Conservation (phyloP, 2,329 filamentous ascomycete genomes). For the Emericellopsis atlantica region DNA sequence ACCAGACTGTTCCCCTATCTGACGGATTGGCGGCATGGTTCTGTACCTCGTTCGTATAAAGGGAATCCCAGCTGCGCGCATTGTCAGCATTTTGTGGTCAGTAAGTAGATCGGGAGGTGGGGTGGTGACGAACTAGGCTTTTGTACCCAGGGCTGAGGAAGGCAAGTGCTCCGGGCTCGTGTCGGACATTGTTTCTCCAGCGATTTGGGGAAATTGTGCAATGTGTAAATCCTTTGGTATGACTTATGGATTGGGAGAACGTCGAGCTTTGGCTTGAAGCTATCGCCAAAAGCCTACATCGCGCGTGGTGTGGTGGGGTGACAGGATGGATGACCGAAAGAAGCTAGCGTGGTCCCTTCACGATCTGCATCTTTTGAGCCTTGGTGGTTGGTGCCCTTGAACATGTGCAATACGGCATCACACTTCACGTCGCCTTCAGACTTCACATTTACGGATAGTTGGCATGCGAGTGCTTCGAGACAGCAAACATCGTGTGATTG, state of each 20-base stretch:
- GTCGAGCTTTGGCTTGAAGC: not conserved
- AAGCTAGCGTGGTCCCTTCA: too few species aligned
- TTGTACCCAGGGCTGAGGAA: conserved; percentile 73
- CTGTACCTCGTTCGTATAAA: conserved; percentile 58
- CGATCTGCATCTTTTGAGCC: too few species aligned
- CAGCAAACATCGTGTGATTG: too few species aligned
- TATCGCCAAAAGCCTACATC: not conserved
- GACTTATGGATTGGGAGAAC: too few species aligned
- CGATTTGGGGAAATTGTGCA: too few species aligned
- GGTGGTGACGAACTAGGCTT: conserved; percentile 58
- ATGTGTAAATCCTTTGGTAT: too few species aligned
- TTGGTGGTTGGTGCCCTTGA: too few species aligned
- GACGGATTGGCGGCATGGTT: conserved; percentile 61
- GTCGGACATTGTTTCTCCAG: not conserved
- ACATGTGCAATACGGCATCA: too few species aligned
- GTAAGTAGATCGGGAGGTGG: conserved; percentile 1
- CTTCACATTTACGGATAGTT: too few species aligned
- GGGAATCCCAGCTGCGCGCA: conserved; percentile 55
- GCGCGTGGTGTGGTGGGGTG: not conserved
- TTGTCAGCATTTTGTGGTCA: not conserved
- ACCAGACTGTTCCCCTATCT: conserved; percentile 89
- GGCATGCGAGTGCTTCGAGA: too few species aligned
- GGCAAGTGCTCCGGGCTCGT: conserved; percentile 52
- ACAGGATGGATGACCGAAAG: too few species aligned
- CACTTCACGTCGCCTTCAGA: too few species aligned